Conservation (phyloP, 441 rosid species). For the Syzygium malaccense region DNA sequence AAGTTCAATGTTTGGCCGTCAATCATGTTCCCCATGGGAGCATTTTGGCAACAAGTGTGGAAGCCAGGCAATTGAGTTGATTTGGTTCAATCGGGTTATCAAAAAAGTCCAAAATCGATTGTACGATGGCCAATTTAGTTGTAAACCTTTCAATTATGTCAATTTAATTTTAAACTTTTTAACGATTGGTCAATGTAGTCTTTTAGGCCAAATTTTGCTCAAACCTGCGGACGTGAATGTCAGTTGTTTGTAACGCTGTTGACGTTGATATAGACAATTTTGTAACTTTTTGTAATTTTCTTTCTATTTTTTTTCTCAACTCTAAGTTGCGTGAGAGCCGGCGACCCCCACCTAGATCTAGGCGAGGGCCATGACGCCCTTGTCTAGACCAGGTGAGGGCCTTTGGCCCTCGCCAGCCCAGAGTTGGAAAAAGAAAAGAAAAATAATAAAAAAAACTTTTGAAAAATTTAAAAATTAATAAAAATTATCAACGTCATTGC, state of each 20-base stretch:
- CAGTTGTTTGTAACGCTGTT: too few relatives aligned
- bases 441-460: neutral
- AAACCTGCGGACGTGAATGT: too few relatives aligned
- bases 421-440: neutral
- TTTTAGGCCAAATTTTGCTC: rapidly evolving
- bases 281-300: too few relatives aligned
- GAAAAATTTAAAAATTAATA: neutral
- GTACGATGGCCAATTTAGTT: rapidly evolving
- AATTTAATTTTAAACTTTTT: neutral
- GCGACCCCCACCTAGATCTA: neutral
- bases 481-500: neutral
- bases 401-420: neutral
- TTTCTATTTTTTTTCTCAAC: neutral
- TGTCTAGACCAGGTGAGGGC: neutral
- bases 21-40: neutral
- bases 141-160: neutral
- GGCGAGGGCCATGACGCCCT: rapidly evolving
- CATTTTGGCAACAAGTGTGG: neutral
- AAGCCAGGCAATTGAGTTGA: neutral
- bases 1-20: neutral
- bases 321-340: neutral
- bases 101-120: neutral
- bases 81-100: neutral
- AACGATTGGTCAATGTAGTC: neutral
- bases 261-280: too few relatives aligned